Evolutionary conservation across 495 filamentous ascomycete genomes (phyloP).

Genomic region (Terfezia boudieri): DNA sequence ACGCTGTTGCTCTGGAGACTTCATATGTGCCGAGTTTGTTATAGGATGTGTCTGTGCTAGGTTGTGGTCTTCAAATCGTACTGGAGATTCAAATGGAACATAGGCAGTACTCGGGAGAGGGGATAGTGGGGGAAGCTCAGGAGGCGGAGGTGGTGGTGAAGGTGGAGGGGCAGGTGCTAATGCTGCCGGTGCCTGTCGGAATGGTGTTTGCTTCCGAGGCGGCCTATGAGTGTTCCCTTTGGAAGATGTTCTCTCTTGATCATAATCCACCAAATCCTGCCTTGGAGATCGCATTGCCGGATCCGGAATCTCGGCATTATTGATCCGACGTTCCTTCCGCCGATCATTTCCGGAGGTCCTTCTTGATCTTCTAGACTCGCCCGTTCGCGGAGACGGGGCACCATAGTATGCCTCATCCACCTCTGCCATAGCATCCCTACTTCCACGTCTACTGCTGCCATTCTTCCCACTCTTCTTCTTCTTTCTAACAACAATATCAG

Average conservation of each 20-base stretch:
- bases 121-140: background rate
- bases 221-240: background rate
- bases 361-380: no score
- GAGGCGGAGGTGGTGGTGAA: background rate
- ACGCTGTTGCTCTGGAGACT: no score
- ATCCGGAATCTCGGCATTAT: background rate
- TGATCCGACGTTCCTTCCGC: background rate
- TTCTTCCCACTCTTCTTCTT: background rate
- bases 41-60: no score
- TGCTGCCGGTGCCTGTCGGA: background rate
- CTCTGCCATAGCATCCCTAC: background rate
- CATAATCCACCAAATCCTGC: background rate
- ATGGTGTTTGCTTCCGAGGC: background rate
- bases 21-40: no score
- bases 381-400: background rate
- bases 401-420: background rate
- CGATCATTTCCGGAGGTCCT: no score
- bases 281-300: no score
- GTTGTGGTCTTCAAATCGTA: no score
- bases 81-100: no score
- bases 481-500: background rate
- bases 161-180: background rate
- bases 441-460: background rate
- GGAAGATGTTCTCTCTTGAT: background rate
- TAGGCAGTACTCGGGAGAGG: no score